Conservation (phyloP, 1,284 basidiomycete species). For the Moesziomyces aphidis region DNA sequence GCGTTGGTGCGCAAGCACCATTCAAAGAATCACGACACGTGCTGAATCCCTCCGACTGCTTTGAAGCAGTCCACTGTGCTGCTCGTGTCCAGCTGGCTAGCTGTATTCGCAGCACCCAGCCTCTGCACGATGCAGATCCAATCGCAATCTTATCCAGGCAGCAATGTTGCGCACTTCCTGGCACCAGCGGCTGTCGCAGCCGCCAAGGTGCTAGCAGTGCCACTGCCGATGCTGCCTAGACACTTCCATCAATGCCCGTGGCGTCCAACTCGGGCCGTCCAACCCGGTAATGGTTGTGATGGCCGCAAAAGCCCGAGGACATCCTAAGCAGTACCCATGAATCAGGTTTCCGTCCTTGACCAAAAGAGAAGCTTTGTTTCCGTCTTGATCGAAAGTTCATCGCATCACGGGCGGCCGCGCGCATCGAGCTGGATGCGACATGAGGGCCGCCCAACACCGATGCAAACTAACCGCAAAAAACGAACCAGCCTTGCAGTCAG, state of each 20-base stretch:
- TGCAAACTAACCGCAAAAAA: not conserved
- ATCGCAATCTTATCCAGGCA: no score
- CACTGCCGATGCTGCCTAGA: not conserved
- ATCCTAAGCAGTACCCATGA: not conserved
- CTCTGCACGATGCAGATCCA: not conserved
- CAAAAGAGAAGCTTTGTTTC: slow-evolving; percentile 30
- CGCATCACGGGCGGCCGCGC: not conserved
- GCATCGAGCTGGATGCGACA: not conserved
- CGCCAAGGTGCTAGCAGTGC: not conserved
- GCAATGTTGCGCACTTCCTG: no score
- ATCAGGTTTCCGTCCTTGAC: slow-evolving; percentile 16
- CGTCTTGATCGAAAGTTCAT: not conserved
- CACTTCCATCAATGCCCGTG: not conserved
- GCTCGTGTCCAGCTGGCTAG: not conserved
- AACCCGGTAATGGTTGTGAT: no score
- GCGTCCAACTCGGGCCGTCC: no score
- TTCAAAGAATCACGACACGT: not conserved
- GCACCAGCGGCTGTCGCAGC: not conserved
- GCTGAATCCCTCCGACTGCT: slow-evolving; percentile 2
- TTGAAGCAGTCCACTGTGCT: not conserved
- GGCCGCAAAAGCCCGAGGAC: no score
- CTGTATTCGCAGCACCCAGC: not conserved
- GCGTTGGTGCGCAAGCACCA: slow-evolving; percentile 1
- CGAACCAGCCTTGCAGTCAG: not conserved
- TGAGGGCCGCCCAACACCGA: not conserved